Evolutionary conservation across 352 stramenopile species (phyloP), one percentile per base, ranked within the genome.

Genomic region (Albugo laibachii): DNA sequence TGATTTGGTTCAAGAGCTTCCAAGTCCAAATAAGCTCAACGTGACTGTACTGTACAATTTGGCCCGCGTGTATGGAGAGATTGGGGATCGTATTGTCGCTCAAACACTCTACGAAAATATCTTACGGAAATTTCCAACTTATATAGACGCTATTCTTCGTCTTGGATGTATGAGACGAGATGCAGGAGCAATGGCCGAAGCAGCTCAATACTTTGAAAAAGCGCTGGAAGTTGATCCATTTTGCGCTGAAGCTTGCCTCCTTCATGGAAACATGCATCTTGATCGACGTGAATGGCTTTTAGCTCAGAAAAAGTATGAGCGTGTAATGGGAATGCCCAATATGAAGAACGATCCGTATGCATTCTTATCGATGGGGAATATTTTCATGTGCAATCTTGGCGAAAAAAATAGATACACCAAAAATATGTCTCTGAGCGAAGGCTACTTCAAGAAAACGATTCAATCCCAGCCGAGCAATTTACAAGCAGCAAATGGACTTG

Each of bases 311-410:
- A 89, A 95, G 39, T 95, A 87, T 48, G 83, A 95, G 57, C 77
- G 74, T 24, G 80, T 93, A 14, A 96, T 97, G 69, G 81, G 87
- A 24, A 95, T 97, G 60, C 81, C 91, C n/a, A 92, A 89, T 52
- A 59, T 95, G 31, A 93, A 94, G 50, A 95, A 97, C 47, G 91
- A 97, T 58, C 80, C 91, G 19, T 98, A 98, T 65, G 88, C 93
- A 11, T 93, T 96, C 62, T 65, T 98, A 15, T 95, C 85, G 18
- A 85, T 98, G 66, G 93, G 92, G 41, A 98, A 97, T 51, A 97
- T 98, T 50, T 98, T 97, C 60, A 97, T 98, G 78, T 94, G 83
- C 59, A 98, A 97, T 60, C 66, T 97, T 8, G 84, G 93, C 24
- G 87, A 94, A 37, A 93, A 93, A 42, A 83, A 92, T 42, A 84